These are phyloP conservation scores for Thalassia testudinum DNA, from an alignment of 116 monocot genomes.

Conservation along the genomic window DNA sequence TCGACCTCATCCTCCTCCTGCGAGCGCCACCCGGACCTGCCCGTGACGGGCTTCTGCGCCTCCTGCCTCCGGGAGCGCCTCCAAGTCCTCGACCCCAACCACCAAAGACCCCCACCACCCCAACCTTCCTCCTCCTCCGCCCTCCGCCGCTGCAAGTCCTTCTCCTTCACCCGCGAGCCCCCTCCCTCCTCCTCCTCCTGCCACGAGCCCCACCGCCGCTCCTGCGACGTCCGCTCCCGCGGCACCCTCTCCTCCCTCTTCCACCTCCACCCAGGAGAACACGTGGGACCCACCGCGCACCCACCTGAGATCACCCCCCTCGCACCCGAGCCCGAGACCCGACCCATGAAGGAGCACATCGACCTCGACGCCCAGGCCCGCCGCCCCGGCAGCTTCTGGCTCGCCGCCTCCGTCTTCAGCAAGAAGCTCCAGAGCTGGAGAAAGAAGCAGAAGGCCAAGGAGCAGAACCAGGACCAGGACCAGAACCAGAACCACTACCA, in stretches of 20 bases:
- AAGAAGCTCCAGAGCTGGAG: constrained; percentile 72
- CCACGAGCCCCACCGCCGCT: constrained; percentile 53
- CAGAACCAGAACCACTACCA: background rate
- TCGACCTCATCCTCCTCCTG: constrained; percentile 28
- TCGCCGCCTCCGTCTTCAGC: constrained; percentile 31
- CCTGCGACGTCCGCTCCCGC: constrained; percentile 57
- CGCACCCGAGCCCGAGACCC: constrained; percentile 6
- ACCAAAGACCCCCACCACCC: too few species aligned
- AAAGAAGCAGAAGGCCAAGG: constrained; percentile 47
- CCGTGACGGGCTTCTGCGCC: constrained; percentile 66
- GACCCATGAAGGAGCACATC: constrained; percentile 53
- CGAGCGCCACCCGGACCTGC: constrained; percentile 47
- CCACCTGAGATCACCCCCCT: background rate
- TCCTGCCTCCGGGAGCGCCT: constrained; percentile 85
- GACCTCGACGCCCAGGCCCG: constrained; percentile 27
- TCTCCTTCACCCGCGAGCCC: constrained; percentile 18
- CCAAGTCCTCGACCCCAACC: constrained; percentile 15
- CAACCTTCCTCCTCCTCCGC: constrained; percentile 1
- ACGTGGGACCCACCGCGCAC: too few species aligned
- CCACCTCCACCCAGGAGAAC: constrained; percentile 5
- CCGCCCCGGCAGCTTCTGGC: constrained; percentile 43
- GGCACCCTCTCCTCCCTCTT: constrained; percentile 53
- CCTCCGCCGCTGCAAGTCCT: constrained; percentile 68
- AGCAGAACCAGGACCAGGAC: constrained; percentile 16
- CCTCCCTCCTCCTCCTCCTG: constrained; percentile 12